Conservation (phyloP, 2,329 filamentous ascomycete genomes). For the Aspergillus costaricaensis region DNA sequence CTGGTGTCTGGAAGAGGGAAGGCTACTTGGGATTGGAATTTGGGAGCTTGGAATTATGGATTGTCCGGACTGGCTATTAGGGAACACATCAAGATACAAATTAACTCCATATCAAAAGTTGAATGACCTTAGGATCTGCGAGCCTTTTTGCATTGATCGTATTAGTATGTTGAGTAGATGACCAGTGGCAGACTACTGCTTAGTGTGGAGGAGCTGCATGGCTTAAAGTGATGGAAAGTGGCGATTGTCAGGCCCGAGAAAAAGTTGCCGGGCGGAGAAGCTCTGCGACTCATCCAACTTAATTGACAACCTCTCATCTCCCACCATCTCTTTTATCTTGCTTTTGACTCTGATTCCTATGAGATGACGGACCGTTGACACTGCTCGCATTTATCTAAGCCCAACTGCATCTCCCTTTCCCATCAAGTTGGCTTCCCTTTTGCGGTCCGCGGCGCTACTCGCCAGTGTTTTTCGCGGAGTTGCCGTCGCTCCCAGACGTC, state of each 20-base stretch:
- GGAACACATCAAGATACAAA: background rate
- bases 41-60: constrained; percentile 6
- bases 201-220: background rate
- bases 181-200: background rate
- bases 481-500: constrained; percentile 9
- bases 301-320: background rate
- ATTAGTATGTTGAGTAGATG: background rate
- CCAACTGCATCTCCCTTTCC: background rate
- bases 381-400: background rate
- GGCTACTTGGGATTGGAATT: constrained; percentile 8
- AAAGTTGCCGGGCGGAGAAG: background rate
- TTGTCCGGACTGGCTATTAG: constrained; percentile 7
- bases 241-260: background rate
- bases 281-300: background rate
- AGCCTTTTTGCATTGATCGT: background rate
- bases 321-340: background rate
- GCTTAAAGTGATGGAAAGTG: background rate
- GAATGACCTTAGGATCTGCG: background rate
- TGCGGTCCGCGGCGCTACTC: constrained; percentile 31
- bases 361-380: constrained; percentile 1
- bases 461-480: constrained; percentile 30
- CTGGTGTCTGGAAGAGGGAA: constrained; percentile 9
- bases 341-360: background rate
- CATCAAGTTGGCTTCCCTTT: constrained; percentile 42
- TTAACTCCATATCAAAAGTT: background rate